Evolutionary conservation across 106 monocot genomes (phyloP).

Genomic region (Phalaenopsis equestris): DNA sequence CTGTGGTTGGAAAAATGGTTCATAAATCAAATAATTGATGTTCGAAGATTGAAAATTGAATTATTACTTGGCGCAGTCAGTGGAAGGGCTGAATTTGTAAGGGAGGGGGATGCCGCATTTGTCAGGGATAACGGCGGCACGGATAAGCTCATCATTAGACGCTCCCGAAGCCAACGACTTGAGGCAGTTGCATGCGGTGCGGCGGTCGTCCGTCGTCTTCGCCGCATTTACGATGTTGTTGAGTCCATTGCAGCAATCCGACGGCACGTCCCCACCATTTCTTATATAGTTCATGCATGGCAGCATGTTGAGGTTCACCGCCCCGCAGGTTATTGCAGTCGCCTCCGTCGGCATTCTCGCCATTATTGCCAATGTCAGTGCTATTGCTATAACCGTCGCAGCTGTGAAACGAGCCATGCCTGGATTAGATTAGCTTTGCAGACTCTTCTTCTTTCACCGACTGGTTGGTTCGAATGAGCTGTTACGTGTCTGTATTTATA

Average conservation of each 20-base stretch:
- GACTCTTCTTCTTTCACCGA: too few relatives aligned
- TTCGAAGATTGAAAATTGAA: too few relatives aligned
- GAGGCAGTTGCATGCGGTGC: constrained; percentile 16
- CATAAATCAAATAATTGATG: too few relatives aligned
- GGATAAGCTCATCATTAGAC: not conserved
- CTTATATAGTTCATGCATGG: constrained; percentile 1
- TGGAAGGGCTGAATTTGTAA: constrained; percentile 12
- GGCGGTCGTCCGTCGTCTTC: constrained; percentile 3
- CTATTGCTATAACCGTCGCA: not conserved
- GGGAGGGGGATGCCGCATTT: constrained; percentile 8
- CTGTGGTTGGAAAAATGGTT: too few relatives aligned
- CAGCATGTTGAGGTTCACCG: not conserved
- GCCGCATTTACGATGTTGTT: not conserved
- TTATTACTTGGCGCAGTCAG: constrained; percentile 13
- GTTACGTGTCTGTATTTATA: too few relatives aligned
- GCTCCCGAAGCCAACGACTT: constrained; percentile 9
- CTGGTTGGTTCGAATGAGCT: too few relatives aligned
- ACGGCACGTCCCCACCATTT: not conserved
- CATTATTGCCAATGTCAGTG: not conserved
- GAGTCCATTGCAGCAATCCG: constrained; percentile 8
- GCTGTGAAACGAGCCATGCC: not conserved
- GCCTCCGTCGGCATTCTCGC: not conserved
- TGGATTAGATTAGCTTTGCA: too few relatives aligned
- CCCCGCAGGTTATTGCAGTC: not conserved
- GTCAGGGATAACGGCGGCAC: constrained; percentile 6